Conservation (phyloP, 2,329 filamentous ascomycete genomes). For the Ascosphaera apis region DNA sequence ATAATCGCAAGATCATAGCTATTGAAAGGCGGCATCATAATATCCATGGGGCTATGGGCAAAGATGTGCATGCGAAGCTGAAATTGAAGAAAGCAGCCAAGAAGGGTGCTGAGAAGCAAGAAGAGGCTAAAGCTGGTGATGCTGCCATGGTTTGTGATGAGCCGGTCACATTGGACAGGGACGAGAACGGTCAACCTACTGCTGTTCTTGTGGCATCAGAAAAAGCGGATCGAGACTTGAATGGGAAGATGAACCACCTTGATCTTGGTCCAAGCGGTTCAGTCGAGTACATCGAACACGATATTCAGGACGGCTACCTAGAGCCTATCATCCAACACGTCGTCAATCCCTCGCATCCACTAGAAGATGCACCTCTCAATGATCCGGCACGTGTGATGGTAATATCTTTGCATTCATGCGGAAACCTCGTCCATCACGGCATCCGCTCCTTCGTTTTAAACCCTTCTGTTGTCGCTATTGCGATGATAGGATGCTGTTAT, state of each 20-base stretch:
- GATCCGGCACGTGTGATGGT: conserved; percentile 44
- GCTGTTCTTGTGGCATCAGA: not conserved
- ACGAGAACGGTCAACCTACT: not conserved
- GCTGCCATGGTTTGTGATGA: conserved; percentile 5
- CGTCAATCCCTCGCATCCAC: conserved; percentile 7
- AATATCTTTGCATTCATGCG: conserved; percentile 89
- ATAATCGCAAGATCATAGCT: conserved; percentile 68
- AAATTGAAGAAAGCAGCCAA: conserved; percentile 48
- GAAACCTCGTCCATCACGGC: conserved; percentile 88
- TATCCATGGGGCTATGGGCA: conserved; percentile 59
- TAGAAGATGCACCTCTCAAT: conserved; percentile 7
- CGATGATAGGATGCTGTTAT: conserved; percentile 95
- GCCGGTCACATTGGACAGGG: conserved; percentile 1
- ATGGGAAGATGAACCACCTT: not conserved
- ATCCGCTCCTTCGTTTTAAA: conserved; percentile 71
- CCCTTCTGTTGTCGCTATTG: conserved; percentile 64
- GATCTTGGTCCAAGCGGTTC: conserved; percentile 8
- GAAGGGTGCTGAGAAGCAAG: conserved; percentile 51
- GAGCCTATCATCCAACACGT: conserved; percentile 18
- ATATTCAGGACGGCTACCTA: conserved; percentile 20
- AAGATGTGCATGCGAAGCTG: conserved; percentile 64
- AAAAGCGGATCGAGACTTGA: not conserved
- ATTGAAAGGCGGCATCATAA: conserved; percentile 76
- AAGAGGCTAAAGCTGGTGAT: conserved; percentile 8
- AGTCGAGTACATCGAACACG: conserved; percentile 22